Conservation (phyloP, 495 filamentous ascomycete species). For the Pseudoneurospora amorphoporcata region DNA sequence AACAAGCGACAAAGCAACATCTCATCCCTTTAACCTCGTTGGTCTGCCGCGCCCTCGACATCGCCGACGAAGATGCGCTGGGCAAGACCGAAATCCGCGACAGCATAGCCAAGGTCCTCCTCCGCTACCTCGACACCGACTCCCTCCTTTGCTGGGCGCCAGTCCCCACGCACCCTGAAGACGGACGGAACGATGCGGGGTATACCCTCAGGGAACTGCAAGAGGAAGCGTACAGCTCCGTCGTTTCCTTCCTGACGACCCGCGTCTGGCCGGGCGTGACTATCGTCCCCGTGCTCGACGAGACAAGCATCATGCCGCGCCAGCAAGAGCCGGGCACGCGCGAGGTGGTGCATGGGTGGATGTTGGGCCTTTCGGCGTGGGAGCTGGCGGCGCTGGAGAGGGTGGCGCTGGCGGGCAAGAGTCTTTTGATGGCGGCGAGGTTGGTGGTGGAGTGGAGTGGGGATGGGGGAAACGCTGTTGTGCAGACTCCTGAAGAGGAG, state of each 20-base stretch:
- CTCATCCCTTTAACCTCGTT: slow-evolving; percentile 87
- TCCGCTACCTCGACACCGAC: slow-evolving; percentile 87
- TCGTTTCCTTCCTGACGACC: slow-evolving; percentile 58
- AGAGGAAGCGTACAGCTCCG: slow-evolving; percentile 49
- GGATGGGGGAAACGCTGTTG: slow-evolving; percentile 28
- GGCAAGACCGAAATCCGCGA: slow-evolving; percentile 32
- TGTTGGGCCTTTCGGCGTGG: slow-evolving; percentile 55
- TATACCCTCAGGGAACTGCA: slow-evolving; percentile 66
- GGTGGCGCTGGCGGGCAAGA: slow-evolving; percentile 75
- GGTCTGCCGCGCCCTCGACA: slow-evolving; percentile 67
- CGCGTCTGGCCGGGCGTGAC: slow-evolving; percentile 79
- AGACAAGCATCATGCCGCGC: slow-evolving; percentile 58
- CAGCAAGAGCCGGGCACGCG: slow-evolving; percentile 60
- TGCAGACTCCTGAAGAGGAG: slow-evolving; percentile 9
- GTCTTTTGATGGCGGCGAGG: slow-evolving; percentile 64
- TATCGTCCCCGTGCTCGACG: slow-evolving; percentile 65
- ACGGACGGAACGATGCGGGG: slow-evolving; percentile 11
- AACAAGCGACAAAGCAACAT: slow-evolving; percentile 68
- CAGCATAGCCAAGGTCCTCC: slow-evolving; percentile 52
- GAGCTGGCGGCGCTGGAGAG: slow-evolving; percentile 84
- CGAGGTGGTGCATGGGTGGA: slow-evolving; percentile 70
- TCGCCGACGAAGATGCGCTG: slow-evolving; percentile 48
- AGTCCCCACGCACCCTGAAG: slow-evolving; percentile 21
- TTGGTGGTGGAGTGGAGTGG: slow-evolving; percentile 84
- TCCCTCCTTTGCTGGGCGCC: slow-evolving; percentile 89